phyloP scores from a whole-genome alignment of 1,284 basidiomycete species.

The Moesziomyces sp. region DNA sequence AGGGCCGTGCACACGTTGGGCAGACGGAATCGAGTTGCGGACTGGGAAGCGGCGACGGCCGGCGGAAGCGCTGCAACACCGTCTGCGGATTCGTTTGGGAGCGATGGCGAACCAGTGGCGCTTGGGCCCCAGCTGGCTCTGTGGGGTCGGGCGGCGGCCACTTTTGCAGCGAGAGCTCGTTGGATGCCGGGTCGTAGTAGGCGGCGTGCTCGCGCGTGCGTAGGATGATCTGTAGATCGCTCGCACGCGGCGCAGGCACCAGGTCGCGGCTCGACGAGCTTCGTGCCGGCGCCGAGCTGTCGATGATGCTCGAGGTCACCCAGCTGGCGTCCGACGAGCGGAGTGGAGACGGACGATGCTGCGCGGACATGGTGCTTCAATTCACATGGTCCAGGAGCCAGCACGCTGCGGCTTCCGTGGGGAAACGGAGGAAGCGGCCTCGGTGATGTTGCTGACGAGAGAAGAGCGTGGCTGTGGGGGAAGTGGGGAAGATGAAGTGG shows the following conservation, averaged over 20 bases:
- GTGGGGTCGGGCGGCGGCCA: conserved; percentile 1
- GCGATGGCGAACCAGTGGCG: conserved; percentile 21
- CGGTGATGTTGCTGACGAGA: no score
- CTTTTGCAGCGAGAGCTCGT: conserved; percentile 47
- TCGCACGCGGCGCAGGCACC: conserved; percentile 30
- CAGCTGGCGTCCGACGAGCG: conserved; percentile 21
- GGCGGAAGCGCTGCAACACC: conserved; percentile 13
- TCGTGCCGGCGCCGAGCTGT: background rate
- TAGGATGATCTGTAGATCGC: conserved; percentile 56
- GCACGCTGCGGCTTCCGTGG: no score
- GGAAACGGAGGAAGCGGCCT: no score
- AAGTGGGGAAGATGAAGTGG: no score
- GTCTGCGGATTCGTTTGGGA: conserved; percentile 3
- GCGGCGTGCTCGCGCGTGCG: conserved; percentile 55
- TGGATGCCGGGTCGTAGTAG: conserved; percentile 47
- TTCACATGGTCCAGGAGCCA: no score
- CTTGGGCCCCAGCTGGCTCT: conserved; percentile 1
- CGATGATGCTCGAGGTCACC: conserved; percentile 18
- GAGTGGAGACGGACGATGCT: conserved; percentile 25
- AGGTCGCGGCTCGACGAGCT: conserved; percentile 37
- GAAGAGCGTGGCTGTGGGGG: no score
- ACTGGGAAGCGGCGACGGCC: background rate
- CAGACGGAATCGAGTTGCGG: conserved; percentile 15
- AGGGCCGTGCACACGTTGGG: conserved; percentile 44
- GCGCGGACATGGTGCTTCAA: conserved; percentile 4